phyloP scores from a whole-genome alignment of 306 rosid genomes.

The Citrullus colocynthis region DNA sequence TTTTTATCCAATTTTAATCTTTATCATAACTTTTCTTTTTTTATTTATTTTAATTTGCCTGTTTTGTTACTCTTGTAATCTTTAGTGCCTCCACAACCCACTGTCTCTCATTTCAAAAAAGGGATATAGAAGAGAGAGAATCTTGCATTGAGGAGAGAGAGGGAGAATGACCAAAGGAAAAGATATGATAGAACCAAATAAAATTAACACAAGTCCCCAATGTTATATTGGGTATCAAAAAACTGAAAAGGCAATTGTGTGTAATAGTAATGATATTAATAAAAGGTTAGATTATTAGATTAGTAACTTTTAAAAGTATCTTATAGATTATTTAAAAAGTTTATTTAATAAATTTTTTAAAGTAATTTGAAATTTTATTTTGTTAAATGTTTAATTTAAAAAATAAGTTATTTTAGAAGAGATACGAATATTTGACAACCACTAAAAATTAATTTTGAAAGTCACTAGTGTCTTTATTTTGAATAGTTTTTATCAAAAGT shows the following conservation, averaged over 20 bases:
- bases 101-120: not conserved
- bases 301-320: not conserved
- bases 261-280: too few relatives aligned
- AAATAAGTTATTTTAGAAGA: too few relatives aligned
- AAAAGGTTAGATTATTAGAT: not conserved
- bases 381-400: too few relatives aligned
- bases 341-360: too few relatives aligned
- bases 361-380: too few relatives aligned
- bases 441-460: too few relatives aligned
- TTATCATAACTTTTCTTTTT: not conserved
- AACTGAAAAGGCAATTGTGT: not conserved
- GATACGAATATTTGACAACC: too few relatives aligned
- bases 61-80: conserved; percentile 4
- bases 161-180: not conserved
- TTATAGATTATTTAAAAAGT: too few relatives aligned
- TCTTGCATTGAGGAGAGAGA: not conserved
- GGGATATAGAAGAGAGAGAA: not conserved
- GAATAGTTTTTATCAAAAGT: too few relatives aligned
- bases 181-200: not conserved
- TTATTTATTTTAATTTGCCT: not conserved
- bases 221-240: not conserved
- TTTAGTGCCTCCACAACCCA: not conserved
- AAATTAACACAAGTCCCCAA: not conserved
- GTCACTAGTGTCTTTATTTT: too few relatives aligned
- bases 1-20: not conserved